These are phyloP conservation scores for Lumnitzera littorea DNA, from an alignment of 345 rosid genomes.

Conservation along the genomic window DNA sequence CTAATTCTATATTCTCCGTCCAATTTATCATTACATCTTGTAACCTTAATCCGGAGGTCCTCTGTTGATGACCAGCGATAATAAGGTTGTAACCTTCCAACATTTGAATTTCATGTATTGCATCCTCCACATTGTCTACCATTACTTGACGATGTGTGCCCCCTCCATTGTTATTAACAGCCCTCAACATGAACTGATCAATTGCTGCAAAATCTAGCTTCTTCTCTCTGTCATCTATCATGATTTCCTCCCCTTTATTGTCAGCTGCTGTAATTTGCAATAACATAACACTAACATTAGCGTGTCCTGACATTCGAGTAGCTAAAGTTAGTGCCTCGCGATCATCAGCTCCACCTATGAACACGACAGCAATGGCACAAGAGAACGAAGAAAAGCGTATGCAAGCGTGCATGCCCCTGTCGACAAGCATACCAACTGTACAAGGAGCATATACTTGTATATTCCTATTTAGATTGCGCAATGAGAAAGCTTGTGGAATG, in stretches of 20 bases:
- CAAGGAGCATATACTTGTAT: slow-evolving; percentile 16
- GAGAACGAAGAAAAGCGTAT: neutral
- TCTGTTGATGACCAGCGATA: slow-evolving; percentile 16
- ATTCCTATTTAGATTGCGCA: slow-evolving; percentile 6
- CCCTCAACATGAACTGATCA: slow-evolving; percentile 10
- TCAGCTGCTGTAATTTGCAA: slow-evolving; percentile 3
- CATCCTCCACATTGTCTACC: slow-evolving; percentile 4
- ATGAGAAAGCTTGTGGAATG: too few species aligned
- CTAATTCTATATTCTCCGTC: slow-evolving; percentile 26
- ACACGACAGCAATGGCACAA: slow-evolving; percentile 12
- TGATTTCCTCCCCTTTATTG: neutral
- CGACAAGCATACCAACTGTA: slow-evolving; percentile 25
- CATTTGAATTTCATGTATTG: slow-evolving; percentile 8
- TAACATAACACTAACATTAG: slow-evolving; percentile 9
- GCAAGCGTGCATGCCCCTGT: slow-evolving; percentile 2
- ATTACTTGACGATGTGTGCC: neutral
- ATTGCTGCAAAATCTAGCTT: slow-evolving; percentile 12
- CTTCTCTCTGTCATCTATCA: neutral
- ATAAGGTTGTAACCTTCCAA: slow-evolving; percentile 15
- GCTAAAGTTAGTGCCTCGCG: slow-evolving; percentile 26
- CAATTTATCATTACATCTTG: slow-evolving; percentile 20
- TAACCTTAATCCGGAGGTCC: neutral
- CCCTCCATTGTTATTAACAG: neutral
- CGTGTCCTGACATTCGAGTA: slow-evolving; percentile 14
- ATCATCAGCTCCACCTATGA: slow-evolving; percentile 26